Evolutionary conservation across 208 protist genomes (phyloP), one percentile per base, ranked within the genome.

Genomic region (Leishmania major): DNA sequence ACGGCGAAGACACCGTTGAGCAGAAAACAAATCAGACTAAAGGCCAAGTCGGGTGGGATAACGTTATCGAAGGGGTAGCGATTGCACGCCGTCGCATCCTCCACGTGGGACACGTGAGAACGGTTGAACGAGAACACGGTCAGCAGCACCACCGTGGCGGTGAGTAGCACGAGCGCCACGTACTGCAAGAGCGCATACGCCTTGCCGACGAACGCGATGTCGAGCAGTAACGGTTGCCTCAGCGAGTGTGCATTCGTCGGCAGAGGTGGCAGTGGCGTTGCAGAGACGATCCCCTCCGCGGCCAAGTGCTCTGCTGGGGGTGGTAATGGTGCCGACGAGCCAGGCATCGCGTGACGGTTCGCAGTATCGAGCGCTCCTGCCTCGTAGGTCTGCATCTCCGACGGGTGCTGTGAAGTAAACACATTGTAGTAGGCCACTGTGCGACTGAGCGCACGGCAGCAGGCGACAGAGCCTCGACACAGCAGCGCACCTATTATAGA

Each of bases 71-170:
- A 84, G 6, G 83, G 19, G 59, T 79, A 74, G 49, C 75, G 78
- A 40, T 91, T 79, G 79, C 91, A 95, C 69, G 83, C 84, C n/a
- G 89, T 91, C 17, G 37, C 87, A 66, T 93, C 89, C 49, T 78
- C 37, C 28, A 80, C 87, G 49, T 7, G 40, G 3, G 43, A 67
- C 45, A 75, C 55, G 6, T 77, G 76, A 28, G 66, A 35, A 11
- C 40, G 77, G 0, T 49, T 40, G 6, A 75, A 69, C 11, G 51
- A 75, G 25, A 85, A 71, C 5, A 85, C 72, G 4, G 72, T 25
- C 40, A 85, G 57, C 76, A 75, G 74, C 15, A 87, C 67, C 49
- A 85, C 74, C 13, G 53, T 49, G 28, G 47, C 43, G 1, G 72
- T 74, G 15, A 84, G 57, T 3, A 90, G 7, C 43, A 81, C 40